phyloP scores from a whole-genome alignment of 2,329 filamentous ascomycete species.

The Stemphylium beticola region DNA sequence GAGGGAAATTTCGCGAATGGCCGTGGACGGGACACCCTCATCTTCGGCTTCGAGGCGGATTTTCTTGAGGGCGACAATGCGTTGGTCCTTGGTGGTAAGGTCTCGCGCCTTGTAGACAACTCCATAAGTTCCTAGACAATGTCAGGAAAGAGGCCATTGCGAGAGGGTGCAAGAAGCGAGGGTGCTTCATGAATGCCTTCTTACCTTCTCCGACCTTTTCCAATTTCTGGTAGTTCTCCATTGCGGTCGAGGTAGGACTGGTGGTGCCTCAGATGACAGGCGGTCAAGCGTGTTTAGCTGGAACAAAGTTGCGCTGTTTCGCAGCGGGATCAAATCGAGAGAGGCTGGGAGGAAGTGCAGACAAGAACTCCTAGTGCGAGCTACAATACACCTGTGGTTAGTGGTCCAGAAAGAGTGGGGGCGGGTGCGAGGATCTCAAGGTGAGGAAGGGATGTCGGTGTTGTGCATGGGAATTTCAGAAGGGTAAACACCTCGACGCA shows the following conservation, averaged over 20 bases:
- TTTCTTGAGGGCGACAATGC: slow-evolving; percentile 93
- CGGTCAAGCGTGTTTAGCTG: slow-evolving; percentile 23
- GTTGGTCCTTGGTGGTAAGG: slow-evolving; percentile 74
- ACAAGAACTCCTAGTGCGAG: background rate
- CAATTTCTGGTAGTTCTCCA: slow-evolving; percentile 97
- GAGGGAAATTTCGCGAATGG: slow-evolving; percentile 91
- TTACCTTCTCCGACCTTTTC: slow-evolving; percentile 96
- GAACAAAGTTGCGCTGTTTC: background rate
- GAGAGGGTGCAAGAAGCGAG: background rate
- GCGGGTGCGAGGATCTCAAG: slow-evolving; percentile 17
- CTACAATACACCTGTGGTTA: slow-evolving; percentile 34
- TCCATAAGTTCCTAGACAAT: slow-evolving; percentile 81
- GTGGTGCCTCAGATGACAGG: slow-evolving; percentile 26
- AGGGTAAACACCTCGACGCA: slow-evolving; percentile 31
- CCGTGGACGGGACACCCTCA: slow-evolving; percentile 89
- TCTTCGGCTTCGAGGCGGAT: slow-evolving; percentile 94
- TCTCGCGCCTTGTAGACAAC: slow-evolving; percentile 95
- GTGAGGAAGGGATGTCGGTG: slow-evolving; percentile 19
- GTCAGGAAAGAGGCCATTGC: slow-evolving; percentile 8
- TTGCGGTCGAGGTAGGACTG: slow-evolving; percentile 48
- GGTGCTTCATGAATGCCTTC: background rate
- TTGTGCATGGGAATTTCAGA: slow-evolving; percentile 31
- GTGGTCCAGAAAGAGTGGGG: slow-evolving; percentile 20
- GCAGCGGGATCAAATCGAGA: background rate
- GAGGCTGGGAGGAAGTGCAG: background rate